Evolutionary conservation across 2,329 filamentous ascomycete species (phyloP).

Genomic region (Cladosporium sphaerospermum): DNA sequence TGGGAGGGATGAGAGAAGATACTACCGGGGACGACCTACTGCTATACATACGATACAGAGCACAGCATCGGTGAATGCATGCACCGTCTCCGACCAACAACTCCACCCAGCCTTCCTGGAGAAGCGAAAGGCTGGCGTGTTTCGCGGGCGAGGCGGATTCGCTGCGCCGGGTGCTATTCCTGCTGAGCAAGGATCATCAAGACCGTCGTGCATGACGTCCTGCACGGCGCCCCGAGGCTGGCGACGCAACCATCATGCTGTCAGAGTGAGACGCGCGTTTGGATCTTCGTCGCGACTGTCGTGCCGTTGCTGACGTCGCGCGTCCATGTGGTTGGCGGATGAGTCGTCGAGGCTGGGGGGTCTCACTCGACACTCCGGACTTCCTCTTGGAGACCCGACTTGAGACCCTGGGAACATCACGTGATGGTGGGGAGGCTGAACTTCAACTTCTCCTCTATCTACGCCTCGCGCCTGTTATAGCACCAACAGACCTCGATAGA

Average conservation of each 20-base stretch:
- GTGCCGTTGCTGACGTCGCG: conserved; percentile 6
- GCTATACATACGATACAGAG: not conserved
- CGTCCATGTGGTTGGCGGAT: conserved; percentile 7
- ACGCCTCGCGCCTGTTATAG: no score
- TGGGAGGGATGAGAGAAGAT: no score
- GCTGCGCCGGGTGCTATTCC: conserved; percentile 2
- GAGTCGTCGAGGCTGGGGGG: conserved; percentile 6
- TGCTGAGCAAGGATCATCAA: conserved; percentile 4
- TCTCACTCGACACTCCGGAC: not conserved
- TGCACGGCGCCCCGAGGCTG: not conserved
- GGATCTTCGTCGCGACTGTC: not conserved
- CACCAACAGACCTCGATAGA: no score
- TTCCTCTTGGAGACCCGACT: conserved; percentile 7
- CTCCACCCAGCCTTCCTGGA: not conserved
- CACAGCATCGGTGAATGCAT: conserved; percentile 4
- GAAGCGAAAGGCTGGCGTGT: conserved; percentile 8
- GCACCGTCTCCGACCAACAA: not conserved
- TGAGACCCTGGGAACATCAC: not conserved
- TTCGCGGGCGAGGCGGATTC: not conserved
- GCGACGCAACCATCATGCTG: not conserved
- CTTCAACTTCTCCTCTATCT: no score
- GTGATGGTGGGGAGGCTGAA: not conserved
- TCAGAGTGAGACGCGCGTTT: conserved; percentile 7
- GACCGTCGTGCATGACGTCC: conserved; percentile 9
- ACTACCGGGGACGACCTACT: no score